A percentile compares a stretch with the other conserved stretches of the same genome.
phyloP scores from a whole-genome alignment of 2,329 filamentous ascomycete genomes.

The Paracoccidioides lutzii region DNA sequence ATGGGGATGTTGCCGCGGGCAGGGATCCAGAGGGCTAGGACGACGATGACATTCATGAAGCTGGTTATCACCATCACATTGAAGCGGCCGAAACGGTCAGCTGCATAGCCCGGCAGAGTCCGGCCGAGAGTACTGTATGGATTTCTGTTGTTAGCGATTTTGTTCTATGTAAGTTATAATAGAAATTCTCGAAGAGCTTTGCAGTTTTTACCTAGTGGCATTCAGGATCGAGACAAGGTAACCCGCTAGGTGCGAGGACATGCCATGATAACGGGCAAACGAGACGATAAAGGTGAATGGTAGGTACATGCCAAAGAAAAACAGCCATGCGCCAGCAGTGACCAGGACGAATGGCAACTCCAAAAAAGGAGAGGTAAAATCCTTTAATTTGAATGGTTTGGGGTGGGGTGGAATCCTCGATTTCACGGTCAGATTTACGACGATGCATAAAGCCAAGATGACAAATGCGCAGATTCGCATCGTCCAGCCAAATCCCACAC shows the following conservation, averaged over 20 bases:
- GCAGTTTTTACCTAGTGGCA: slow-evolving; percentile 25
- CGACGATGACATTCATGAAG: slow-evolving; percentile 32
- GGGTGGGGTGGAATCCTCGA: slow-evolving; percentile 27
- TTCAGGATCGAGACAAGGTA: slow-evolving; percentile 46
- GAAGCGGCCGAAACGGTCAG: slow-evolving; percentile 42
- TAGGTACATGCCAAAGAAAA: slow-evolving; percentile 49
- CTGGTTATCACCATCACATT: slow-evolving; percentile 43
- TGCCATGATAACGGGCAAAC: slow-evolving; percentile 36
- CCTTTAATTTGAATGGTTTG: slow-evolving; percentile 34
- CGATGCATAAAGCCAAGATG: slow-evolving; percentile 44
- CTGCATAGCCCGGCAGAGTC: slow-evolving; percentile 41
- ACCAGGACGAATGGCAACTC: slow-evolving; percentile 37
- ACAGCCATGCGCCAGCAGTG: slow-evolving; percentile 38
- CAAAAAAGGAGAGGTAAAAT: slow-evolving; percentile 37
- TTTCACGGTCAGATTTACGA: slow-evolving; percentile 42
- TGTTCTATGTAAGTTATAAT: not conserved
- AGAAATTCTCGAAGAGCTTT: not conserved
- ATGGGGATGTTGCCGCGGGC: slow-evolving; percentile 43
- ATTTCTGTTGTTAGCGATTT: not conserved
- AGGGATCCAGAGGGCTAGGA: slow-evolving; percentile 44
- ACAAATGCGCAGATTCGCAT: slow-evolving; percentile 47
- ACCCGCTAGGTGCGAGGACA: slow-evolving; percentile 34
- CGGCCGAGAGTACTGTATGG: slow-evolving; percentile 39
- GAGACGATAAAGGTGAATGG: slow-evolving; percentile 41
- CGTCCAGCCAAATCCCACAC: slow-evolving; percentile 44